These are phyloP conservation scores for Quillaja saponaria DNA, from an alignment of 306 rosid genomes.

Conservation along the genomic window DNA sequence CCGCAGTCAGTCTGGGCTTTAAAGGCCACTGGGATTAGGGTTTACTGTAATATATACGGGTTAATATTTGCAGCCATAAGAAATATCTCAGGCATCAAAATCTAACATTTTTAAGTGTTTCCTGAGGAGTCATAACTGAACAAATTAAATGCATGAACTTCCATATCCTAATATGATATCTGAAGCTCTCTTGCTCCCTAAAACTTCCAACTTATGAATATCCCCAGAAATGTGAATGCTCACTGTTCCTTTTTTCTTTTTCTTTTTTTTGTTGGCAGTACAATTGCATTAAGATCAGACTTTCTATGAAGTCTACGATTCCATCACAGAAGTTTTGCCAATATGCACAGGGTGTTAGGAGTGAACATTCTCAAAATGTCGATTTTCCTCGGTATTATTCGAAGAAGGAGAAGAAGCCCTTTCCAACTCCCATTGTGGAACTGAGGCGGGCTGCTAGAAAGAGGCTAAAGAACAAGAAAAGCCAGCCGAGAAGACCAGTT, in stretches of 20 bases:
- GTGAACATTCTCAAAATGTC: constrained; percentile 75
- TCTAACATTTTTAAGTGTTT: not conserved
- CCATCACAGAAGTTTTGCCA: constrained; percentile 32
- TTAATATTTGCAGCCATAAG: not conserved
- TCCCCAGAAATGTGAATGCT: constrained; percentile 7
- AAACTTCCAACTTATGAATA: constrained; percentile 8
- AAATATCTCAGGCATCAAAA: not conserved
- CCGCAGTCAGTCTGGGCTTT: no score
- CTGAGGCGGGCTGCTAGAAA: constrained; percentile 96
- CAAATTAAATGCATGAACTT: not conserved
- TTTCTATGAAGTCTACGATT: constrained; percentile 38
- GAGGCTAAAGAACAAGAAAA: constrained; percentile 73
- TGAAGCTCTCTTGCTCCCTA: not conserved
- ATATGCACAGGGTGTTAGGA: constrained; percentile 37
- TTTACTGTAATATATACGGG: no score
- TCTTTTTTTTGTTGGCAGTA: constrained; percentile 32
- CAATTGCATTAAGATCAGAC: constrained; percentile 31
- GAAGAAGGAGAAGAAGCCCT: constrained; percentile 85
- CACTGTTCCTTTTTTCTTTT: not conserved
- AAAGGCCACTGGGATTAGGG: no score
- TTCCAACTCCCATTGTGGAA: constrained; percentile 76
- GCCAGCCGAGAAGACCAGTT: constrained; percentile 58
- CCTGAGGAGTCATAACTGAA: not conserved
- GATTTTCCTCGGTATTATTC: constrained; percentile 74
- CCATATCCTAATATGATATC: not conserved